Conservation (phyloP, 192 early-diverging fungal species). For the Geosiphon pyriformis region DNA sequence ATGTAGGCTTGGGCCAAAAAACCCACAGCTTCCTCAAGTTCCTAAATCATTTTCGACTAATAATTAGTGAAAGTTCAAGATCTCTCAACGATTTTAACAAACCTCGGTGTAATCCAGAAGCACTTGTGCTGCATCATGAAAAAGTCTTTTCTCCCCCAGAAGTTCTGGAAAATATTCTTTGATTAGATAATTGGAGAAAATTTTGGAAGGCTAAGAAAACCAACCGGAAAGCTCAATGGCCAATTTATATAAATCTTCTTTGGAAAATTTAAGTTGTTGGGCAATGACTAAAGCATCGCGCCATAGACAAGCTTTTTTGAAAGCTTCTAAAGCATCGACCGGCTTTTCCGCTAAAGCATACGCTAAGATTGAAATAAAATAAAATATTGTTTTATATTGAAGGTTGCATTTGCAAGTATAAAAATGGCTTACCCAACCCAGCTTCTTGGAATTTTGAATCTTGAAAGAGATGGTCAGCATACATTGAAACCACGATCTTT, state of each 20-base stretch:
- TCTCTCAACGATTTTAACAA: too few species aligned
- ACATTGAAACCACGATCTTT: conserved; percentile 38
- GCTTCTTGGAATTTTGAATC: conserved; percentile 60
- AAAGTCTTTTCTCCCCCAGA: conserved; percentile 55
- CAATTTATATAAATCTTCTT: conserved; percentile 42
- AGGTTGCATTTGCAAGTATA: not conserved
- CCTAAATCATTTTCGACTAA: too few species aligned
- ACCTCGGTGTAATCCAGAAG: conserved; percentile 64
- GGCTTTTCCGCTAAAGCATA: conserved; percentile 53
- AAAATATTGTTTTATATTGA: not conserved
- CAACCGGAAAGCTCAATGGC: conserved; percentile 53
- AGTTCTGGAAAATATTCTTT: conserved; percentile 32
- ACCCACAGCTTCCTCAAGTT: too few species aligned
- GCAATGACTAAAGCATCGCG: conserved; percentile 63
- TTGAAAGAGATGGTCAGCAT: conserved; percentile 59
- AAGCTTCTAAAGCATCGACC: conserved; percentile 54
- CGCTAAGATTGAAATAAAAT: conserved; percentile 33
- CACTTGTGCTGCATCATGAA: conserved; percentile 60
- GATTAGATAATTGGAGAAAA: conserved; percentile 22
- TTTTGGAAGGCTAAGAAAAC: conserved; percentile 3
- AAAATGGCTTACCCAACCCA: conserved; percentile 44
- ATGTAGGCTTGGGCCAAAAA: too few species aligned
- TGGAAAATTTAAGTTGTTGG: conserved; percentile 43
- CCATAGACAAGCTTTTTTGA: conserved; percentile 54
- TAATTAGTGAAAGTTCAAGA: too few species aligned